Conservation (phyloP, 2,329 filamentous ascomycete species). For the Cytospora piceicola region DNA sequence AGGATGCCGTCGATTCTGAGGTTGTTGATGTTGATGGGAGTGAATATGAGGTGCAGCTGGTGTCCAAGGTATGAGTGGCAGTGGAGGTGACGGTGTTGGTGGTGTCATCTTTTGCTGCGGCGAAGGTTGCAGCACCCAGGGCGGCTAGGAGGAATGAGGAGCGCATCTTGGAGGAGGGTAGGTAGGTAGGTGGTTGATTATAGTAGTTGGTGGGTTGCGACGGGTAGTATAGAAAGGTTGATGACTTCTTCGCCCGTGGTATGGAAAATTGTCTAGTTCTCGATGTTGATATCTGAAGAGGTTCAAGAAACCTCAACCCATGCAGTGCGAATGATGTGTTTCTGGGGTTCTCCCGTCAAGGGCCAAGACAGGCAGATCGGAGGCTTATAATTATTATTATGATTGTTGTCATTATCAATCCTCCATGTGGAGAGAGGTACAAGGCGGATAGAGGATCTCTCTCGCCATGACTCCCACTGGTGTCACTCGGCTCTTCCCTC, state of each 20-base stretch:
- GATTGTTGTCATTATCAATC: conserved; percentile 4
- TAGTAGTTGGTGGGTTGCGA: not conserved
- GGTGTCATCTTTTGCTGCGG: conserved; percentile 13
- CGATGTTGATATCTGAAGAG: not conserved
- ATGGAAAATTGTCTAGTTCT: not conserved
- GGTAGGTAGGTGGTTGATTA: not conserved
- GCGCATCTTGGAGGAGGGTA: conserved; percentile 16
- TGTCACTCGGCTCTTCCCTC: conserved; percentile 26
- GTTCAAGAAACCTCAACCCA: not conserved
- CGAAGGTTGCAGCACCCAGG: conserved; percentile 18
- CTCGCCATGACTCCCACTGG: conserved; percentile 3
- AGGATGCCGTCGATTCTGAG: not conserved
- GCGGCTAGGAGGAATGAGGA: conserved; percentile 20
- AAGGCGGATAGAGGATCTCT: conserved; percentile 8
- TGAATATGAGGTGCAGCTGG: not conserved
- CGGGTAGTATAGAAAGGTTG: conserved; percentile 7
- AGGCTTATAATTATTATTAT: conserved; percentile 16
- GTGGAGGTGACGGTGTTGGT: conserved; percentile 2
- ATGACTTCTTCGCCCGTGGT: not conserved
- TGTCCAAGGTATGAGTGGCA: not conserved
- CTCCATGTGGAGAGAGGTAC: conserved; percentile 19
- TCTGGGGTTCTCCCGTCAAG: conserved; percentile 7
- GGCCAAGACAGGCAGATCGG: conserved; percentile 20
- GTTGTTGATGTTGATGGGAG: not conserved
- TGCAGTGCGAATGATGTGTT: not conserved